Conservation (phyloP, 306 rosid species). For the Lathyrus tuberosus region DNA sequence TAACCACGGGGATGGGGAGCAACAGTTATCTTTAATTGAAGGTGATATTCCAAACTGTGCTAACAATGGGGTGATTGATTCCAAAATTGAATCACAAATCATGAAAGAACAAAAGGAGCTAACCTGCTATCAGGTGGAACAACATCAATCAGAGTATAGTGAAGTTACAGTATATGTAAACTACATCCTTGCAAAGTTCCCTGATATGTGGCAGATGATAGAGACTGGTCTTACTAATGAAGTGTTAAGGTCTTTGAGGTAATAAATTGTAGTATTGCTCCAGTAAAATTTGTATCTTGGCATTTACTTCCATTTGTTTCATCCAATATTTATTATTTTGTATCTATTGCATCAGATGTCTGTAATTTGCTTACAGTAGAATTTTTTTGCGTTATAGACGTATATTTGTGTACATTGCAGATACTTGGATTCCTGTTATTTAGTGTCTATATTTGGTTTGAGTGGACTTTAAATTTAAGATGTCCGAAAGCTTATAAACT, state of each 20-base stretch:
- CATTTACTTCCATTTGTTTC: slow-evolving; percentile 24
- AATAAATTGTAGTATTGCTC: slow-evolving; percentile 25
- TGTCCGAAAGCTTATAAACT: slow-evolving; percentile 18
- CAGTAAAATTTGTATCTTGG: slow-evolving; percentile 15
- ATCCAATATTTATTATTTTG: slow-evolving; percentile 1
- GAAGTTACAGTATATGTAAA: slow-evolving; percentile 52
- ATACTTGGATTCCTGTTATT: slow-evolving; percentile 19
- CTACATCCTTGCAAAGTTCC: slow-evolving; percentile 57
- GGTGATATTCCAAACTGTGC: slow-evolving; percentile 37
- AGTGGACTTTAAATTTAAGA: slow-evolving; percentile 17
- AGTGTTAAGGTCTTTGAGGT: slow-evolving; percentile 69
- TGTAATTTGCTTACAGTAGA: slow-evolving; percentile 8
- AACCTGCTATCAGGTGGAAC: slow-evolving; percentile 37
- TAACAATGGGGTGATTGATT: slow-evolving; percentile 41
- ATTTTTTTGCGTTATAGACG: slow-evolving; percentile 5
- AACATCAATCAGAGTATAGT: slow-evolving; percentile 43
- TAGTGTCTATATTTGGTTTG: slow-evolving; percentile 11
- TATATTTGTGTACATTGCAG: slow-evolving; percentile 2
- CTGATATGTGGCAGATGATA: slow-evolving; percentile 65
- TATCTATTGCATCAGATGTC: slow-evolving; percentile 10
- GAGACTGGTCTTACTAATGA: slow-evolving; percentile 54
- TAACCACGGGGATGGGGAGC: slow-evolving; percentile 40
- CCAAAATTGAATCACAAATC: slow-evolving; percentile 34
- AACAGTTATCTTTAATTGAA: slow-evolving; percentile 33
- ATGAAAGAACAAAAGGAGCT: slow-evolving; percentile 39